These are phyloP conservation scores for Pholiota molesta DNA, from an alignment of 768 basidiomycete species.

Conservation along the genomic window DNA sequence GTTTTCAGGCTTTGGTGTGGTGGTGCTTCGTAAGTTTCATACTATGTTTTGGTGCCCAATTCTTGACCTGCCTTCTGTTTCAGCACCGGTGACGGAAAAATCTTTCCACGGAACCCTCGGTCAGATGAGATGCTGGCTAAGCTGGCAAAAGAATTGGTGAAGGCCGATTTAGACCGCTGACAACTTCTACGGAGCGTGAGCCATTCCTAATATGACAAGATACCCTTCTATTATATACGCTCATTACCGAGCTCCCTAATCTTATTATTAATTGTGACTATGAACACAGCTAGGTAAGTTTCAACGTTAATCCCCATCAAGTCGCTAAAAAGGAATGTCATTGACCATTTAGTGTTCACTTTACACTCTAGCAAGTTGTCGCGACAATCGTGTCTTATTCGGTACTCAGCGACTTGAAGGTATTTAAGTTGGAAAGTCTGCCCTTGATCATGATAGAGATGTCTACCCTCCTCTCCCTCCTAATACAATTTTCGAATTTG, in stretches of 20 bases:
- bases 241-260: background rate
- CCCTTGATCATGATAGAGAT: background rate
- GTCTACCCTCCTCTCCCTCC: background rate
- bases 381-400: background rate
- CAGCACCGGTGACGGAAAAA: constrained; percentile 68
- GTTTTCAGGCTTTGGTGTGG: constrained; percentile 57
- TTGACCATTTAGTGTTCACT: background rate
- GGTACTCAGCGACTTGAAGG: background rate
- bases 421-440: background rate
- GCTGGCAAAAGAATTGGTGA: constrained; percentile 63
- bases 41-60: background rate
- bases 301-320: background rate
- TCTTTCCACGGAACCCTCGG: constrained; percentile 68
- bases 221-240: constrained; percentile 3
- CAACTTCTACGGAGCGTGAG: background rate
- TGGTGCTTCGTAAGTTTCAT: constrained; percentile 59
- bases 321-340: background rate
- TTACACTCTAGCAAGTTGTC: background rate
- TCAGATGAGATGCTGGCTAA: constrained; percentile 68
- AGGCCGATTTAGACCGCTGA: constrained; percentile 53
- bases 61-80: constrained; percentile 4
- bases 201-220: constrained; percentile 4
- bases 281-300: background rate
- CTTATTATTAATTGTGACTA: background rate
- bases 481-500: constrained; percentile 2